Evolutionary conservation across 2,329 filamentous ascomycete genomes (phyloP).

Genomic region (Venturia effusa): DNA sequence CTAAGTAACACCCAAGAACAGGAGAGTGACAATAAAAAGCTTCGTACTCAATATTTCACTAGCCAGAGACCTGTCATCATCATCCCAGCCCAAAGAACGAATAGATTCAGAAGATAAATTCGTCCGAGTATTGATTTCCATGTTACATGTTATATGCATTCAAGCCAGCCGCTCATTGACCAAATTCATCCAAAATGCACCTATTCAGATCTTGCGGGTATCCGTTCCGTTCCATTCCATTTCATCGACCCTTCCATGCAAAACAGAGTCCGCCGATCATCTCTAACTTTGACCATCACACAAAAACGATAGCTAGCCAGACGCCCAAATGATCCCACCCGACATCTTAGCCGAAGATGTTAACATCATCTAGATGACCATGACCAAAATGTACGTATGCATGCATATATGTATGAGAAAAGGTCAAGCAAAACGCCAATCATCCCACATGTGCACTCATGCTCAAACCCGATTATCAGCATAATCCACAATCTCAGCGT

Average conservation of each 20-base stretch:
- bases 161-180: background rate
- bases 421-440: background rate
- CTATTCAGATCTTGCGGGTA: background rate
- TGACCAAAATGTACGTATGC: background rate
- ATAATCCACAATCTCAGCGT: constrained; percentile 85
- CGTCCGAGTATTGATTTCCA: background rate
- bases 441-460: background rate
- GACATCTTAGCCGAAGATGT: background rate
- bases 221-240: too few species aligned
- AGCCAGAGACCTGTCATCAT: too few species aligned
- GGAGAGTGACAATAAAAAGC: too few species aligned
- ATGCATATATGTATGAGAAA: background rate
- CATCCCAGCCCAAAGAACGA: too few species aligned
- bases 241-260: background rate
- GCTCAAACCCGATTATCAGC: constrained; percentile 44
- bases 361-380: background rate
- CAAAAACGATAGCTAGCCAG: background rate
- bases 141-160: background rate
- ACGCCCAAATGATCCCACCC: background rate
- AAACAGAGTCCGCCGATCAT: background rate
- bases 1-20: too few species aligned
- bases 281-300: background rate
- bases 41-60: too few species aligned
- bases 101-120: too few species aligned
- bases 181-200: background rate